These are phyloP conservation scores for Trichosporon coremiiforme DNA, from an alignment of 1,284 basidiomycete species.

Conservation along the genomic window DNA sequence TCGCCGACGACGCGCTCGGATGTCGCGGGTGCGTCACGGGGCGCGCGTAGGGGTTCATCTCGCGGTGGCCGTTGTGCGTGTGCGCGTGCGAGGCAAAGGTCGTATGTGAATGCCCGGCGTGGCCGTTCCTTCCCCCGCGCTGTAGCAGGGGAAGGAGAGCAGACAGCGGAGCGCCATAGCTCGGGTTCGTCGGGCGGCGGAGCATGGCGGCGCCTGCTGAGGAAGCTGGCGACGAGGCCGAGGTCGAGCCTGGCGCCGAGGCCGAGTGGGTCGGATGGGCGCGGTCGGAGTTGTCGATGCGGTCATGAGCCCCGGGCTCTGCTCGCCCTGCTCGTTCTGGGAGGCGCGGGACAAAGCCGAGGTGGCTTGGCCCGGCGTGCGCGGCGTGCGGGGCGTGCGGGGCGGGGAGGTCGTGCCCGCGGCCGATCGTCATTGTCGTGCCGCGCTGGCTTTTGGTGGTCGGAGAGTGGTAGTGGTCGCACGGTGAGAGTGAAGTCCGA, in stretches of 20 bases:
- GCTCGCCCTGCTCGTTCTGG: not conserved
- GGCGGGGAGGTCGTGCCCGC: conserved; percentile 1
- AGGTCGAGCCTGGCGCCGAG: not conserved
- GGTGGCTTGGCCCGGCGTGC: not conserved
- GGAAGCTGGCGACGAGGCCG: not conserved
- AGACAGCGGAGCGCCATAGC: conserved; percentile 7
- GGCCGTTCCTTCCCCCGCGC: conserved; percentile 6
- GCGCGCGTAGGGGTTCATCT: not conserved
- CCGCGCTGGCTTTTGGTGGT: not conserved
- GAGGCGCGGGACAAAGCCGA: not conserved
- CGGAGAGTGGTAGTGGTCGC: not conserved
- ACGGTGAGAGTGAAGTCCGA: not conserved
- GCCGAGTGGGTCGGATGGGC: not conserved
- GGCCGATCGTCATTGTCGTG: conserved; percentile 11
- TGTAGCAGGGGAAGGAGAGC: not conserved
- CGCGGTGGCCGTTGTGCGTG: conserved; percentile 6
- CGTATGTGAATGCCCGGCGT: not conserved
- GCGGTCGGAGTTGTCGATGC: not conserved
- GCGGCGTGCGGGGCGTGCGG: too few species aligned
- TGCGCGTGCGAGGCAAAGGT: not conserved
- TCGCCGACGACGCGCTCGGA: conserved; percentile 1
- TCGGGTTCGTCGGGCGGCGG: conserved; percentile 10
- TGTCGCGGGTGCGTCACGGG: conserved; percentile 8
- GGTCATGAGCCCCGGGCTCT: not conserved
- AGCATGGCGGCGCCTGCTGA: not conserved